Evolutionary conservation across 2,329 filamentous ascomycete species (phyloP).

Genomic region (Fusarium globosum): DNA sequence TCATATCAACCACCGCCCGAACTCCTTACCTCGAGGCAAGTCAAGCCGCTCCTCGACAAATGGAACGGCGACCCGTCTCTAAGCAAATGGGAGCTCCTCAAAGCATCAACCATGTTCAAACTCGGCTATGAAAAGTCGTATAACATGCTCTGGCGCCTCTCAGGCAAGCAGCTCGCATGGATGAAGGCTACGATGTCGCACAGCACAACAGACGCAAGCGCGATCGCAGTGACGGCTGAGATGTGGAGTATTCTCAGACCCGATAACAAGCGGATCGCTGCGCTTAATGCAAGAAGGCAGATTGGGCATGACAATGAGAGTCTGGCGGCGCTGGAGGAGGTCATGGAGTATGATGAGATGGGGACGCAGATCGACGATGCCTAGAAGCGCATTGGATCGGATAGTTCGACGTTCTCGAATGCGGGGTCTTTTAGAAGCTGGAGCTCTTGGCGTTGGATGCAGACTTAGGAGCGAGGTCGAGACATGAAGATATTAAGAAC

Average conservation of each 20-base stretch:
- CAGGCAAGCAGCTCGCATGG: constrained; percentile 59
- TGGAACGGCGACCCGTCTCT: constrained; percentile 42
- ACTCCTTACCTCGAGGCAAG: constrained; percentile 38
- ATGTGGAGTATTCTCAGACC: constrained; percentile 53
- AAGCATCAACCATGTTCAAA: constrained; percentile 62
- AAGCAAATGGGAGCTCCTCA: constrained; percentile 60
- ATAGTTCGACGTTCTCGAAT: constrained; percentile 4
- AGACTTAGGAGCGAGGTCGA: neutral
- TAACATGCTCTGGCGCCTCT: constrained; percentile 59
- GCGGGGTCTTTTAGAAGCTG: constrained; percentile 4
- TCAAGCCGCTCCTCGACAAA: constrained; percentile 44
- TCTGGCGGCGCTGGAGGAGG: constrained; percentile 42
- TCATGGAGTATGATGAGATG: constrained; percentile 45
- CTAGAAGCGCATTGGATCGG: constrained; percentile 33
- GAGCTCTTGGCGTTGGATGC: constrained; percentile 12
- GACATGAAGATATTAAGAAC: neutral
- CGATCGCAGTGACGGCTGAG: constrained; percentile 49
- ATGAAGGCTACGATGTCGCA: constrained; percentile 55
- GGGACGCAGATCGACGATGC: constrained; percentile 47
- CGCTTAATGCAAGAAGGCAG: constrained; percentile 31
- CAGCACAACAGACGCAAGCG: constrained; percentile 26
- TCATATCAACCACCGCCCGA: constrained; percentile 48
- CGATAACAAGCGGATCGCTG: constrained; percentile 48
- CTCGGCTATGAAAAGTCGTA: neutral
- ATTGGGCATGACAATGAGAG: constrained; percentile 39